These are phyloP conservation scores for Saccharomycopsis phalli DNA, from an alignment of 1,139 yeast species.

Conservation along the genomic window DNA sequence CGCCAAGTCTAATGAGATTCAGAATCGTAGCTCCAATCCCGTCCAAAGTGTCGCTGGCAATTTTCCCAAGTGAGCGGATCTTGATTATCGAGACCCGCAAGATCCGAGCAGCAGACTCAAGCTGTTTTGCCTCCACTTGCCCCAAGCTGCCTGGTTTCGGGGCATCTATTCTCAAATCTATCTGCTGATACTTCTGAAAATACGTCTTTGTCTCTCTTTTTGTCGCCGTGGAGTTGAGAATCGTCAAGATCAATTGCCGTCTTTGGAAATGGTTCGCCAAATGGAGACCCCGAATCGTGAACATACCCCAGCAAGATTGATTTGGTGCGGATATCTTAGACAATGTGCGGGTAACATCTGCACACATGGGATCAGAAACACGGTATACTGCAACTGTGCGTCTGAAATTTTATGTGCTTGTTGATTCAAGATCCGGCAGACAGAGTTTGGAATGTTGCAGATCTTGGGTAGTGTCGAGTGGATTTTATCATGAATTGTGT, in stretches of 20 bases:
- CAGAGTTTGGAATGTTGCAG: no score
- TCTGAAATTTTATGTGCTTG: no score
- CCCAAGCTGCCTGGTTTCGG: background rate
- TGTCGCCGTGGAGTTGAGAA: conserved; percentile 66
- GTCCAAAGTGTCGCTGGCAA: conserved; percentile 24
- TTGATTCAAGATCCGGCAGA: no score
- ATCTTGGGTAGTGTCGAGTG: no score
- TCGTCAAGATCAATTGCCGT: conserved; percentile 53
- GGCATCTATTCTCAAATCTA: conserved; percentile 32
- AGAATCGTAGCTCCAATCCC: conserved; percentile 31
- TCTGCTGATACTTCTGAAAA: conserved; percentile 45
- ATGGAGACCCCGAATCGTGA: conserved; percentile 7
- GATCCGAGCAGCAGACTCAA: background rate
- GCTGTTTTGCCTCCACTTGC: background rate
- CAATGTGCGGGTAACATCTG: no score
- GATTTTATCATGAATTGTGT: no score
- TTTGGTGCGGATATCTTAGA: no score
- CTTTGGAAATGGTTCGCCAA: conserved; percentile 25
- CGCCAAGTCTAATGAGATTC: conserved; percentile 32
- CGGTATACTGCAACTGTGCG: no score
- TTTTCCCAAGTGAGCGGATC: conserved; percentile 32
- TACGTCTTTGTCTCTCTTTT: conserved; percentile 67
- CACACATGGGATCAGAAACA: no score
- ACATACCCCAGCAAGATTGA: no score
- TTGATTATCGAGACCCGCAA: conserved; percentile 45